Conservation (phyloP, 2,329 filamentous ascomycete genomes). For the Calonectria pauciramosa region DNA sequence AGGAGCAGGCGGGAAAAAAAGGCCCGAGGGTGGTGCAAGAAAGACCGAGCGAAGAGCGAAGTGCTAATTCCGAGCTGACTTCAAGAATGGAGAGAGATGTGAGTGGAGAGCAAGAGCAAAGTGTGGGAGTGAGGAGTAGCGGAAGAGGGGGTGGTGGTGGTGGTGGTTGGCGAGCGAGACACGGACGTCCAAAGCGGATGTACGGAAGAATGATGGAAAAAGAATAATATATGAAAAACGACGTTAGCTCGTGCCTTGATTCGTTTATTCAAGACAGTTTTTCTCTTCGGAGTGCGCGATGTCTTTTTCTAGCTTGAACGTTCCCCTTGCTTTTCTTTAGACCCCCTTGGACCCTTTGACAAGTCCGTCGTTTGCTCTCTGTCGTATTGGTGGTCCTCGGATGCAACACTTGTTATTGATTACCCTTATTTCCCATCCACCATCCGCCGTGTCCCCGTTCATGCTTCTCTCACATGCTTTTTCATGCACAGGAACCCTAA, state of each 20-base stretch:
- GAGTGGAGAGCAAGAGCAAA: not conserved
- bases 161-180: not conserved
- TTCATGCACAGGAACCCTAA: conserved; percentile 15
- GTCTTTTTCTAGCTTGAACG: not conserved
- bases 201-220: conserved; percentile 12
- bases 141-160: not conserved
- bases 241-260: not conserved
- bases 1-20: conserved; percentile 2
- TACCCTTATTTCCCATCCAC: not conserved
- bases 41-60: conserved; percentile 19
- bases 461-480: conserved; percentile 16
- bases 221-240: conserved; percentile 7
- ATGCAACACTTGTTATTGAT: not conserved
- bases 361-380: not conserved
- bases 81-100: conserved; percentile 3
- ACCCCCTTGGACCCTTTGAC: not conserved
- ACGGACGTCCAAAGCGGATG: not conserved
- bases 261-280: conserved; percentile 1
- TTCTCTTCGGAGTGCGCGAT: conserved; percentile 4
- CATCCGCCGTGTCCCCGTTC: not conserved
- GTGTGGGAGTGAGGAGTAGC: not conserved
- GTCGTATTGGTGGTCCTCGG: not conserved
- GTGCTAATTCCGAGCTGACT: conserved; percentile 13
- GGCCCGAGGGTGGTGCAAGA: conserved; percentile 10
- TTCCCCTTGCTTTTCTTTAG: not conserved